Conservation (phyloP, 1,284 basidiomycete species). For the Cutaneotrichosporon sp. region DNA sequence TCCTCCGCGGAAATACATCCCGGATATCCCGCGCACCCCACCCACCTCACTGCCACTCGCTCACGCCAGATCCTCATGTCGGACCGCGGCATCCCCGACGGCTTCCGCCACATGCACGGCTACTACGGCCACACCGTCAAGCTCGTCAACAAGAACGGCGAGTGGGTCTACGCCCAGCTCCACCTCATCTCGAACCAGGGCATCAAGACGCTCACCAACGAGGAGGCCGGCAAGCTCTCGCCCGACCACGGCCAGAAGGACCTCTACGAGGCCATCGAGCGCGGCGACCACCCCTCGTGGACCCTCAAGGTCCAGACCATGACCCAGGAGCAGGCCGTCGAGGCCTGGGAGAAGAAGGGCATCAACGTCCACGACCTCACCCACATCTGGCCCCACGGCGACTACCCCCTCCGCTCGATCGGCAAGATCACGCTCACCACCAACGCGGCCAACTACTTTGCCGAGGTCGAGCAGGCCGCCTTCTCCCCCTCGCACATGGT, state of each 20-base stretch:
- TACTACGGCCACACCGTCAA: constrained; percentile 94
- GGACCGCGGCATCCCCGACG: constrained; percentile 81
- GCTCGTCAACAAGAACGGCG: constrained; percentile 76
- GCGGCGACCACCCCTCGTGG: constrained; percentile 60
- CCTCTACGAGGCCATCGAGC: constrained; percentile 75
- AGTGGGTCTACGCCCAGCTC: constrained; percentile 80
- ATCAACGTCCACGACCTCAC: constrained; percentile 73
- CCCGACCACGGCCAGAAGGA: constrained; percentile 71
- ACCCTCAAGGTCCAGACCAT: constrained; percentile 67
- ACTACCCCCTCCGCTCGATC: constrained; percentile 79
- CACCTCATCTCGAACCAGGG: constrained; percentile 75
- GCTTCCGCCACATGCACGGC: constrained; percentile 76
- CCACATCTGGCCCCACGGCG: constrained; percentile 80
- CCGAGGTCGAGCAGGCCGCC: constrained; percentile 75
- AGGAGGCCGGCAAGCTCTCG: constrained; percentile 61
- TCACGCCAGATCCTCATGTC: constrained; percentile 51
- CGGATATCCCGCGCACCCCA: too few relatives aligned
- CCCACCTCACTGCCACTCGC: too few relatives aligned
- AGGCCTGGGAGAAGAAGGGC: constrained; percentile 62
- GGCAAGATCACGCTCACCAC: constrained; percentile 85
- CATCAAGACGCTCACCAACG: constrained; percentile 62
- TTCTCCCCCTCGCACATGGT: constrained; percentile 72
- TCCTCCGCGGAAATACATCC: too few relatives aligned
- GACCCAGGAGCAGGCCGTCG: constrained; percentile 86
- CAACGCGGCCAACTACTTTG: too few relatives aligned